Conservation (phyloP, 2,329 filamentous ascomycete species). For the Pyricularia sp. region DNA sequence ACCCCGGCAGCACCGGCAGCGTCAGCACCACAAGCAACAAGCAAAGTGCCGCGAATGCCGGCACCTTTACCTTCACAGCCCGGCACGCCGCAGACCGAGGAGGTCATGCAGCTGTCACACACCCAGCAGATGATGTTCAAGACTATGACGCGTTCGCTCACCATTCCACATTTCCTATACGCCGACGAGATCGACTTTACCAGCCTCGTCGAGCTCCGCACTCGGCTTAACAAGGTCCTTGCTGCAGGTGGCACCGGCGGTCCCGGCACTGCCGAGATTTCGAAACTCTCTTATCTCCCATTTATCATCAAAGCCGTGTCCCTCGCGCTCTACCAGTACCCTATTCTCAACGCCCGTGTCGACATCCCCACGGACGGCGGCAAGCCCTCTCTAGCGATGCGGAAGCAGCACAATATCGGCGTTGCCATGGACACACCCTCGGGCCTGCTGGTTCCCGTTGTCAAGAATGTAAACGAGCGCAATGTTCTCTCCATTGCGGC, state of each 20-base stretch:
- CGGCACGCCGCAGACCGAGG: conserved; percentile 53
- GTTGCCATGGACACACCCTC: conserved; percentile 89
- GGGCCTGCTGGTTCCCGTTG: conserved; percentile 84
- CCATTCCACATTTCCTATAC: conserved; percentile 92
- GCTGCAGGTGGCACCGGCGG: conserved; percentile 12
- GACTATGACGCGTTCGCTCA: conserved; percentile 84
- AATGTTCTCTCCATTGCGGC: conserved; percentile 71
- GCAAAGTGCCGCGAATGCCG: conserved; percentile 11
- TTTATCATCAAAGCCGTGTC: conserved; percentile 97
- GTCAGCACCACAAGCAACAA: not conserved
- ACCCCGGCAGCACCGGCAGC: conserved; percentile 9
- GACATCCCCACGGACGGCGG: conserved; percentile 41
- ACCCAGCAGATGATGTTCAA: conserved; percentile 95
- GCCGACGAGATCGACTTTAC: conserved; percentile 83
- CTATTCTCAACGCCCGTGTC: conserved; percentile 79
- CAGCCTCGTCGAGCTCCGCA: conserved; percentile 61
- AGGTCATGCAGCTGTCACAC: conserved; percentile 58
- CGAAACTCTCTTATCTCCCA: conserved; percentile 79
- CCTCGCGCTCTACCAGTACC: conserved; percentile 69
- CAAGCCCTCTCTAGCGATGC: conserved; percentile 69
- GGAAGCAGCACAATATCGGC: conserved; percentile 86
- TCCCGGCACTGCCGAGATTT: conserved; percentile 37
- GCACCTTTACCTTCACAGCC: conserved; percentile 18
- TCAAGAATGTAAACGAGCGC: conserved; percentile 70
- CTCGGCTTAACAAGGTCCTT: conserved; percentile 62